These are phyloP conservation scores for Sutorius australiensis DNA, from an alignment of 768 basidiomycete species.

Conservation along the genomic window DNA sequence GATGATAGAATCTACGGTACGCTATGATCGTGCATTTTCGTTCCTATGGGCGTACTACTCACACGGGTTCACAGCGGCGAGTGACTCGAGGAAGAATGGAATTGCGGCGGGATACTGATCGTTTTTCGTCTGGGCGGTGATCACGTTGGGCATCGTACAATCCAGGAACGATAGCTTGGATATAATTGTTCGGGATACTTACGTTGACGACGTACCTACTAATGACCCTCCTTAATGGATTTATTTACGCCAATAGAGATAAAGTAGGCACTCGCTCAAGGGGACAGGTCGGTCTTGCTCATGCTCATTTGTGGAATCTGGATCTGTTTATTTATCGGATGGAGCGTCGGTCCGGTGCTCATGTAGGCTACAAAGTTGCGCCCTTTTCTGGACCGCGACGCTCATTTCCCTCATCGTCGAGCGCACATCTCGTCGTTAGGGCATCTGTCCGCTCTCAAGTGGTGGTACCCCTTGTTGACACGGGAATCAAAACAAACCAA, in stretches of 20 bases:
- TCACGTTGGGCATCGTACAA: too few species aligned
- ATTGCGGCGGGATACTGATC: constrained; percentile 78
- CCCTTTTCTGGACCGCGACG: not conserved
- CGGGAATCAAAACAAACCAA: constrained; percentile 15
- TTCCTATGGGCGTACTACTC: not conserved
- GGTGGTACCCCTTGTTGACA: not conserved
- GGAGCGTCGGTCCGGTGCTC: constrained; percentile 3
- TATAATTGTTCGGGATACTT: not conserved
- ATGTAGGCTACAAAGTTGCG: too few species aligned
- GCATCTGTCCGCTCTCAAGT: not conserved
- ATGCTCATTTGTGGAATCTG: too few species aligned
- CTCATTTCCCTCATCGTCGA: not conserved
- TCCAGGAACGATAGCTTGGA: not conserved
- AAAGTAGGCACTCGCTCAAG: not conserved
- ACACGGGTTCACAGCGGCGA: constrained; percentile 53
- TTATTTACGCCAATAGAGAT: not conserved
- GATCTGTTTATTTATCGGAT: not conserved
- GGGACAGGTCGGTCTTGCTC: not conserved
- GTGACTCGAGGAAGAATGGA: constrained; percentile 92
- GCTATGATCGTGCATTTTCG: constrained; percentile 18
- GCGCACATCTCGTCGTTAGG: not conserved
- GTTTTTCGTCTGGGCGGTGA: too few species aligned
- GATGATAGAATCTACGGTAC: constrained; percentile 62
- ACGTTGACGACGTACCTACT: not conserved
- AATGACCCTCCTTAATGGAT: not conserved